Conservation (phyloP, 768 basidiomycete species). For the Suillus plorans region DNA sequence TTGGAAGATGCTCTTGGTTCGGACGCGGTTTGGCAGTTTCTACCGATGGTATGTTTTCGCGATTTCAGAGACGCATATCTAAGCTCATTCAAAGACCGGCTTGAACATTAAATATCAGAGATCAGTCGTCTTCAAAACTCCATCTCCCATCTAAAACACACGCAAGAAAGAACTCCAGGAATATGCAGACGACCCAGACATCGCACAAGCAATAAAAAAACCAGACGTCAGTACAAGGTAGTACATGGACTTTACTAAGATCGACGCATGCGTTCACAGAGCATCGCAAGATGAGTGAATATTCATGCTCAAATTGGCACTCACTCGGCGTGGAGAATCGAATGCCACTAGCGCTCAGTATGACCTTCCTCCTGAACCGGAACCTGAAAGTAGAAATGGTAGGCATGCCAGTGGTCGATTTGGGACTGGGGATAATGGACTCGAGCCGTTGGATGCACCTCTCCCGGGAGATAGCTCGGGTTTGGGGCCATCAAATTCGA, state of each 20-base stretch:
- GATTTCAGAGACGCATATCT: constrained; percentile 1
- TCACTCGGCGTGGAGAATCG: constrained; percentile 53
- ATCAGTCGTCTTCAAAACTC: constrained; percentile 77
- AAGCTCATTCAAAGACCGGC: not conserved
- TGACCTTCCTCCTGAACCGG: not conserved
- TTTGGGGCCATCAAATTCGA: not conserved
- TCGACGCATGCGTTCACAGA: constrained; percentile 37
- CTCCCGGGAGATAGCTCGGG: not conserved
- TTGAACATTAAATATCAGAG: constrained; percentile 44
- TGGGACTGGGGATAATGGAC: not conserved
- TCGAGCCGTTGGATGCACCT: not conserved
- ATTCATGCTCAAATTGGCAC: constrained; percentile 59
- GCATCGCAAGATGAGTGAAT: constrained; percentile 80
- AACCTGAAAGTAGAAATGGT: not conserved
- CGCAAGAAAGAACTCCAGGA: constrained; percentile 57
- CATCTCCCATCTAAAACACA: constrained; percentile 55
- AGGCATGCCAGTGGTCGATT: not conserved
- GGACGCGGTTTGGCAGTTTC: no score
- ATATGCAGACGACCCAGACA: constrained; percentile 53
- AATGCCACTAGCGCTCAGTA: not conserved
- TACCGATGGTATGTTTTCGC: constrained; percentile 55
- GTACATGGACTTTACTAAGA: not conserved
- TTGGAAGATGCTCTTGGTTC: no score
- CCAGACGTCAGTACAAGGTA: constrained; percentile 40
- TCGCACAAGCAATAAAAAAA: constrained; percentile 69